These are phyloP conservation scores for Hemerocallis citrina DNA, from an alignment of 106 monocot species.

Conservation along the genomic window DNA sequence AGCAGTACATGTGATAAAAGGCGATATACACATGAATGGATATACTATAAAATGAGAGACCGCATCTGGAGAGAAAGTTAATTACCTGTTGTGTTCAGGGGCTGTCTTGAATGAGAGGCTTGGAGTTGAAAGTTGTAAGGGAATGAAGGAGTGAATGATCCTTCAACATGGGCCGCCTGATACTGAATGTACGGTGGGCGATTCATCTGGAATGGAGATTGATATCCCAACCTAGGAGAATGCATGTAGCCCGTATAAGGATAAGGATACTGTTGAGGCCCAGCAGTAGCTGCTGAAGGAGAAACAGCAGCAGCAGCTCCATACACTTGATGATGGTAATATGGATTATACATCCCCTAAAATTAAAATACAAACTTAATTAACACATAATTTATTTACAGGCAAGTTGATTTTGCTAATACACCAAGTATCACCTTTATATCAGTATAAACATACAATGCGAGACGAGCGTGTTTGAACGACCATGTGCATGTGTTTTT, in stretches of 20 bases:
- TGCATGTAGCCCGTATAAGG: constrained; percentile 35
- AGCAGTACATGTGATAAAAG: too few species aligned
- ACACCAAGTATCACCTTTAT: neutral
- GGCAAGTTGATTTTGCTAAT: neutral
- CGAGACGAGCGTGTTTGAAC: too few species aligned
- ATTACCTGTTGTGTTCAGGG: constrained; percentile 20
- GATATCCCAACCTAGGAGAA: constrained; percentile 25
- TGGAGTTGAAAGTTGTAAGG: constrained; percentile 31
- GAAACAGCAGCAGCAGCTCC: constrained; percentile 28
- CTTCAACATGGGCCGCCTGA: constrained; percentile 23
- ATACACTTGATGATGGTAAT: constrained; percentile 59
- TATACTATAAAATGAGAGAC: neutral
- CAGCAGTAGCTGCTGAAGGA: constrained; percentile 1
- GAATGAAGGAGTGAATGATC: constrained; percentile 18
- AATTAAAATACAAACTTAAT: too few species aligned
- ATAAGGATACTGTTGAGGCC: constrained; percentile 23
- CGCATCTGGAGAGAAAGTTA: too few species aligned
- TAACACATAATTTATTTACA: neutral
- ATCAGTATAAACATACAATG: too few species aligned
- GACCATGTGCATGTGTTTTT: too few species aligned
- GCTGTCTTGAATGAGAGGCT: constrained; percentile 33
- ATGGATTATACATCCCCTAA: constrained; percentile 51
- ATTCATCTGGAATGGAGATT: constrained; percentile 12
- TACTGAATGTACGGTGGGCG: constrained; percentile 29
- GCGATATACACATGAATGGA: neutral